Evolutionary conservation across 2,329 filamentous ascomycete species (phyloP), one percentile per base, ranked within the genome.

Genomic region (Curvularia sp.): DNA sequence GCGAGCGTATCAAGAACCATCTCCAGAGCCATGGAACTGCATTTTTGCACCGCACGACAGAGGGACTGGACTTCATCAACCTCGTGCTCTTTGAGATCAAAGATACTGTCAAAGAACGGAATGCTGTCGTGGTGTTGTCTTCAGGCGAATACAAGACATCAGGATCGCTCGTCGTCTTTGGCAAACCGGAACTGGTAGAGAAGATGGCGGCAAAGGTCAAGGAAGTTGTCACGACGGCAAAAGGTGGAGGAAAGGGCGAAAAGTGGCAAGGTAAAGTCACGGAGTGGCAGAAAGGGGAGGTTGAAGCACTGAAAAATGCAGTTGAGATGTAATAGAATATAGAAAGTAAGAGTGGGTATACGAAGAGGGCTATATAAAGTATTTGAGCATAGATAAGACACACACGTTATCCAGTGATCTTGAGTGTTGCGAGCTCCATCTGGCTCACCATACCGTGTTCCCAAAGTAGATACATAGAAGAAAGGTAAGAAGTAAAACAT

Each of bases 261-360:
- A 75, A 74, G 47, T 75, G 73, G 73, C 72, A 74, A 48, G 72
- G 72, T 12, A 75, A 75, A 55, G 67, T 75, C 5, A 63, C 61
- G 0, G 71, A 72, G 41, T 75, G 73, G 73, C 66, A 68, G 47
- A 75, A 71, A 24, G 69, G 71, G 10, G 72, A 75, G 46, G 55
- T 75, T 8, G 71, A 75, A 33, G 68, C 64, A 1, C 53, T 75
- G 55, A 67, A 60, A 42, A 51, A 61, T 18, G 64, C 59, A 3
- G 61, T 74, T 5, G 63, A 67, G 31, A 53, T 44, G 9, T 24
- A 48, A 18, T 68, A 58, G 31, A 47, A 24, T 46, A 31, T 44
- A 53, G 18, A 43, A 28, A 22, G 18, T 2, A 33, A 20, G 18
- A 22, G 5, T 20, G 44, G 18, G 28, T 48, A 35, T 20, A n/a